These are phyloP conservation scores for Phytopythium delawarense DNA, from an alignment of 352 stramenopile genomes.

Conservation along the genomic window DNA sequence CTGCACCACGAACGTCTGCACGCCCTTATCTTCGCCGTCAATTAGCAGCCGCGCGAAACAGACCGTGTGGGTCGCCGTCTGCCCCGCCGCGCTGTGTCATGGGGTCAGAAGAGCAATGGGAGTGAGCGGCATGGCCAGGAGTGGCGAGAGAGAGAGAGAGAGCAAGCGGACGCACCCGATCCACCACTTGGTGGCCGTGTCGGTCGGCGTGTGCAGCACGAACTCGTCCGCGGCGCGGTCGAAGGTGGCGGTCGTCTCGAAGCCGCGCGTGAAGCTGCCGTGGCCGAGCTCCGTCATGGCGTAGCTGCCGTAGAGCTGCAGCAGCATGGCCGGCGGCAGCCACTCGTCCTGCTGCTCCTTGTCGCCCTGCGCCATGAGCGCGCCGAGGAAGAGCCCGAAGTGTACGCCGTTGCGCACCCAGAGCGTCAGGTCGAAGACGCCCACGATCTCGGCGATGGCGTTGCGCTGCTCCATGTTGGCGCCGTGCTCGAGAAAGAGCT, in stretches of 20 bases:
- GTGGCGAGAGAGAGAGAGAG: not conserved
- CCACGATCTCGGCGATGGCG: slow-evolving; percentile 53
- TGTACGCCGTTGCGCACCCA: slow-evolving; percentile 80
- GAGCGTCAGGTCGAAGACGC: slow-evolving; percentile 56
- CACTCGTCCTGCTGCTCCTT: slow-evolving; percentile 82
- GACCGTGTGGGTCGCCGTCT: slow-evolving; percentile 94
- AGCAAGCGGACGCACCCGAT: slow-evolving; percentile 44
- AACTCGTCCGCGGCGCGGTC: slow-evolving; percentile 86
- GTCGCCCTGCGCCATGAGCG: slow-evolving; percentile 67
- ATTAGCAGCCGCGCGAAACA: slow-evolving; percentile 93
- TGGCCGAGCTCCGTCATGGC: slow-evolving; percentile 92
- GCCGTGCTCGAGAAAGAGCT: slow-evolving; percentile 60
- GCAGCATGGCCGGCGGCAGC: slow-evolving; percentile 63
- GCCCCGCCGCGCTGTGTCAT: slow-evolving; percentile 63
- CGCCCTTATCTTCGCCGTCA: slow-evolving; percentile 69
- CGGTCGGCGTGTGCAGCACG: slow-evolving; percentile 93
- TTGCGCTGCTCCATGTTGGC: slow-evolving; percentile 51
- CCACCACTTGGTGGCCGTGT: slow-evolving; percentile 97
- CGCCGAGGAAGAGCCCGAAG: slow-evolving; percentile 79
- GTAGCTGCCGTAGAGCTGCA: slow-evolving; percentile 85
- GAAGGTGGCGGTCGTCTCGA: slow-evolving; percentile 97
- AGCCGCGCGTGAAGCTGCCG: slow-evolving; percentile 75
- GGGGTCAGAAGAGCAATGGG: not conserved
- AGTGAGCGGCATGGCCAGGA: not conserved
- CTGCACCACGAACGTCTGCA: slow-evolving; percentile 96